phyloP scores from a whole-genome alignment of 2,329 filamentous ascomycete species.

The Phyllosticta ampelicida region DNA sequence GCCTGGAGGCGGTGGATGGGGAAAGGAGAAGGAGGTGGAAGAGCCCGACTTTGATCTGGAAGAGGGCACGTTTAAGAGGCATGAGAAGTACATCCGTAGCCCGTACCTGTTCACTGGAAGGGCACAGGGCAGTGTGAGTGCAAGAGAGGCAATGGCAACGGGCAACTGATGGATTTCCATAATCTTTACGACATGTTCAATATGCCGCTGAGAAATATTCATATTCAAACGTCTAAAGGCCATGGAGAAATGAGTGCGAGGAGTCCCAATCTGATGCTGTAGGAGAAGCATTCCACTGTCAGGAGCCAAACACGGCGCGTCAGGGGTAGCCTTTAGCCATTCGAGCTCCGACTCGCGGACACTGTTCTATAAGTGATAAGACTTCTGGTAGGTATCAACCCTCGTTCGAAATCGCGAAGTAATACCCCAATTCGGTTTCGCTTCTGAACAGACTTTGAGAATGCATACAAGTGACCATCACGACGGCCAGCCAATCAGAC shows the following conservation, averaged over 20 bases:
- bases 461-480: neutral
- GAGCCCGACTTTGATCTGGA: neutral
- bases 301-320: too few species aligned
- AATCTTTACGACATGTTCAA: neutral
- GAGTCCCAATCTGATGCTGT: too few species aligned
- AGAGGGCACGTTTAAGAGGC: conserved; percentile 3
- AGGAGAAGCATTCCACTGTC: too few species aligned
- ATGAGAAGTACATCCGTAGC: conserved; percentile 5
- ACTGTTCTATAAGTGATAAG: too few species aligned
- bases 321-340: too few species aligned
- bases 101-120: conserved; percentile 3
- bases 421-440: too few species aligned
- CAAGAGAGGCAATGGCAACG: conserved; percentile 8
- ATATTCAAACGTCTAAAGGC: too few species aligned
- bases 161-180: neutral
- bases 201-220: neutral
- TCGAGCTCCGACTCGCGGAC: too few species aligned
- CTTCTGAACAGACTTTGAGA: neutral
- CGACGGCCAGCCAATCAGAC: neutral
- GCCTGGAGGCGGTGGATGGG: conserved; percentile 73
- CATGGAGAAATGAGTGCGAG: too few species aligned
- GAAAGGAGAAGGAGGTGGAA: conserved; percentile 20
- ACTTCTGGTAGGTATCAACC: too few species aligned
- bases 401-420: too few species aligned
- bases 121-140: conserved; percentile 9